These are phyloP conservation scores for Nemania sp. DNA, from an alignment of 2,329 filamentous ascomycete genomes.

Conservation along the genomic window DNA sequence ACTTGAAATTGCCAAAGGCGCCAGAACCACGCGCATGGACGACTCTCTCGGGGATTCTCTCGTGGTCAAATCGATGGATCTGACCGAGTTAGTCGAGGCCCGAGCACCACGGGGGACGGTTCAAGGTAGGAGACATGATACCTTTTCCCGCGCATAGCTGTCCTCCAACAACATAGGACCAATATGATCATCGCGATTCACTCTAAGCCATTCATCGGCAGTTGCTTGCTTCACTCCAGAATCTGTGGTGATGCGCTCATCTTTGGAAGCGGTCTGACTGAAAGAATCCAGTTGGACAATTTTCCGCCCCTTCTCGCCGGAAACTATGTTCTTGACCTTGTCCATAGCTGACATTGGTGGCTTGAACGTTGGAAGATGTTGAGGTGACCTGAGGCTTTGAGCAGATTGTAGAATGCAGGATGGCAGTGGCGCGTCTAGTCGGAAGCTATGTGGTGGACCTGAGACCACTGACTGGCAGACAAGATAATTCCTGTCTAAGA, in stretches of 20 bases:
- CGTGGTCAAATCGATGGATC: constrained; percentile 72
- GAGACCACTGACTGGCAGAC: too few species aligned
- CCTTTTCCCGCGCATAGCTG: constrained; percentile 73
- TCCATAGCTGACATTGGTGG: constrained; percentile 36
- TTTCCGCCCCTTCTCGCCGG: constrained; percentile 55
- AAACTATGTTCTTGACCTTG: constrained; percentile 45
- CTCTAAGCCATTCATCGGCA: constrained; percentile 77
- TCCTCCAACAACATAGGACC: constrained; percentile 73
- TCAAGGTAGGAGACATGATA: constrained; percentile 44
- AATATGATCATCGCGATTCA: constrained; percentile 62
- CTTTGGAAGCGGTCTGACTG: constrained; percentile 60
- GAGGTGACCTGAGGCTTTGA: background rate
- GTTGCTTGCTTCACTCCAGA: constrained; percentile 73
- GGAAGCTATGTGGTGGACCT: too few species aligned
- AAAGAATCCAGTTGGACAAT: constrained; percentile 61
- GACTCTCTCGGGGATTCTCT: constrained; percentile 67
- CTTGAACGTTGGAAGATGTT: background rate
- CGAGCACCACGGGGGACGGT: too few species aligned
- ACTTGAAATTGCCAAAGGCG: constrained; percentile 71
- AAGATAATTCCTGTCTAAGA: too few species aligned
- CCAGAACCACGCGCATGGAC: constrained; percentile 72
- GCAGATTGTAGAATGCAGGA: background rate
- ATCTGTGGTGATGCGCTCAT: constrained; percentile 71
- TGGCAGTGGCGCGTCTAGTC: too few species aligned
- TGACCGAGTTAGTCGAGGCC: constrained; percentile 35